These are phyloP conservation scores for Pyricularia sp. DNA, from an alignment of 2,329 filamentous ascomycete species.

Conservation along the genomic window DNA sequence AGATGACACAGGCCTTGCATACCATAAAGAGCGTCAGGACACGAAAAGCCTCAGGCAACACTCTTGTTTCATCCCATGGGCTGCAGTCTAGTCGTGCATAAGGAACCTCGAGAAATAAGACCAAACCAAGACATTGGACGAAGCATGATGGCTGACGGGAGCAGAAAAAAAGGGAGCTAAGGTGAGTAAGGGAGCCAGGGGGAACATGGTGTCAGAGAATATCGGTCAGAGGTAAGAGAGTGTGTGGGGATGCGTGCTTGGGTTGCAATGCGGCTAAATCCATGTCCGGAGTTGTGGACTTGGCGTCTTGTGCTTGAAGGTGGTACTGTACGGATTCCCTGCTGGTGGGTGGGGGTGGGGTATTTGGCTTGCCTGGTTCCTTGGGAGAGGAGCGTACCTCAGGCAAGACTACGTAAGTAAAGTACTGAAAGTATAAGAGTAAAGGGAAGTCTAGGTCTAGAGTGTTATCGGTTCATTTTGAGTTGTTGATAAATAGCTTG, in stretches of 20 bases:
- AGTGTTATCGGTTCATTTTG: neutral
- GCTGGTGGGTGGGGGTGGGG: too few relatives aligned
- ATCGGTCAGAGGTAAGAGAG: neutral
- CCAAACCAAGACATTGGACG: neutral
- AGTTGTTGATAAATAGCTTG: neutral
- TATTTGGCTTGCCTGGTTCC: neutral
- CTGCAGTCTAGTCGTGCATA: neutral
- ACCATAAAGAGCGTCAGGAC: too few relatives aligned
- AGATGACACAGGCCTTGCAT: too few relatives aligned
- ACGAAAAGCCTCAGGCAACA: neutral
- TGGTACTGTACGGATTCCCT: neutral
- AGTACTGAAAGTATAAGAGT: too few relatives aligned
- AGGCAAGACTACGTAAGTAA: too few relatives aligned
- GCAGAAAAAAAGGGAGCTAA: neutral
- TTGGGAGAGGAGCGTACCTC: too few relatives aligned
- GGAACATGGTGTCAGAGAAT: neutral
- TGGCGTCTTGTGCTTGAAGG: neutral
- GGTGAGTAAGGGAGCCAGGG: neutral
- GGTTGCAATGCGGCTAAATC: conserved; percentile 1
- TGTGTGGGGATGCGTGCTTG: neutral
- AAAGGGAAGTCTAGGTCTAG: too few relatives aligned
- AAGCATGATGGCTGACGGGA: neutral
- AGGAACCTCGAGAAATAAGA: neutral
- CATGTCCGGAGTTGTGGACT: neutral
- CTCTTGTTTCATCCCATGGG: neutral